These are phyloP conservation scores for Hypoxylon sp. DNA, from an alignment of 2,329 filamentous ascomycete genomes.

Conservation along the genomic window DNA sequence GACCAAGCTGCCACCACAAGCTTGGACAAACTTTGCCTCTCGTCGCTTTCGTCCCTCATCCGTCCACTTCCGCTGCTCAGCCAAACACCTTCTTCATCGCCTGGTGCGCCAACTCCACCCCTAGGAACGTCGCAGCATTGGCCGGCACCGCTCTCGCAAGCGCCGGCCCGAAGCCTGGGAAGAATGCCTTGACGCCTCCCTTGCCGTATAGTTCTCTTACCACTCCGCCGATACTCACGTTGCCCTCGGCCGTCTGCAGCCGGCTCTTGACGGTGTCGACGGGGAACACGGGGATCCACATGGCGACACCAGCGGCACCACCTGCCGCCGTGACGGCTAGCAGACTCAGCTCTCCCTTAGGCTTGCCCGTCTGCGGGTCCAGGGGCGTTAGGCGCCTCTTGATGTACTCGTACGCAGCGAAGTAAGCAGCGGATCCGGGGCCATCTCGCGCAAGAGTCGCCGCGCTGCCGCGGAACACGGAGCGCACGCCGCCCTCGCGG, in stretches of 20 bases:
- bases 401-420: constrained; percentile 96
- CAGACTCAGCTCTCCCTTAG: constrained; percentile 82
- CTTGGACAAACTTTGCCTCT: neutral
- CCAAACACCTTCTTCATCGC: constrained; percentile 82
- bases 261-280: constrained; percentile 96
- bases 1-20: neutral
- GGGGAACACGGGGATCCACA: constrained; percentile 99
- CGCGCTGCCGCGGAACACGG: constrained; percentile 89
- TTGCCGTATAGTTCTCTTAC: constrained; percentile 84
- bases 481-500: constrained; percentile 87
- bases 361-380: constrained; percentile 78
- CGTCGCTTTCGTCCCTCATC: neutral
- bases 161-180: constrained; percentile 94
- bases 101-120: constrained; percentile 85
- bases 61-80: constrained; percentile 41
- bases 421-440: constrained; percentile 93
- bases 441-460: constrained; percentile 96
- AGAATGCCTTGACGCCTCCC: constrained; percentile 92
- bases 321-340: constrained; percentile 87
- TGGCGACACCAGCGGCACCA: constrained; percentile 91
- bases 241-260: constrained; percentile 90
- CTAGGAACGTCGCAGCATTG: constrained; percentile 94
- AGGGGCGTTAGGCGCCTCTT: constrained; percentile 88
- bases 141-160: constrained; percentile 93
- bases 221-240: constrained; percentile 82